phyloP scores from a whole-genome alignment of 2,329 filamentous ascomycete genomes.

The Ascochyta lentis region DNA sequence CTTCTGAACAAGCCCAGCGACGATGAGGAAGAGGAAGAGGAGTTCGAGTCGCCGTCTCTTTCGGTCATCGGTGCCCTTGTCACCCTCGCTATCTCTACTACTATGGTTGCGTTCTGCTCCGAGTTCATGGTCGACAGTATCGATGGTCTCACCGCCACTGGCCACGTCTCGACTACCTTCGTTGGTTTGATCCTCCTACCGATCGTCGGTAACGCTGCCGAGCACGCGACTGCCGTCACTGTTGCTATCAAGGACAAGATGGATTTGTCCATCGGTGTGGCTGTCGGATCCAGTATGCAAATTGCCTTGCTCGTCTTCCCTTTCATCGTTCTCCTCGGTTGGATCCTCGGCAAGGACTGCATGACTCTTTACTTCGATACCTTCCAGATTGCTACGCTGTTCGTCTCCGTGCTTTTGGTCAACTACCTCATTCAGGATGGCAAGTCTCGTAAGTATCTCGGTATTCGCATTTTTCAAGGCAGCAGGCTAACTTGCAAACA shows the following conservation, averaged over 20 bases:
- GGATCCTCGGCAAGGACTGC: constrained; percentile 63
- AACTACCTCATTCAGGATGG: constrained; percentile 70
- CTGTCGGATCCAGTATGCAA: constrained; percentile 70
- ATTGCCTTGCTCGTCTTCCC: constrained; percentile 69
- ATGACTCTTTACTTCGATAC: constrained; percentile 85
- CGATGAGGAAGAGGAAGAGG: constrained; percentile 63
- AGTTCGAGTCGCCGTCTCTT: constrained; percentile 78
- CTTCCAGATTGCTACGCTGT: constrained; percentile 78
- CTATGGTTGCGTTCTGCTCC: constrained; percentile 78
- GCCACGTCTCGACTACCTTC: constrained; percentile 63
- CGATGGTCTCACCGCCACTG: constrained; percentile 58
- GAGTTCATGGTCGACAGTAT: constrained; percentile 70
- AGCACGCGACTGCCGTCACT: constrained; percentile 69
- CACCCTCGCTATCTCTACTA: constrained; percentile 75
- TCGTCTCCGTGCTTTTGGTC: constrained; percentile 62
- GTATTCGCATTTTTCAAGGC: background rate
- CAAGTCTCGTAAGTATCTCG: constrained; percentile 54
- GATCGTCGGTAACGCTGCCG: constrained; percentile 71
- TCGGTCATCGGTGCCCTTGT: constrained; percentile 73
- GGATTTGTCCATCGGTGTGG: constrained; percentile 71
- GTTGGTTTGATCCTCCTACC: constrained; percentile 69
- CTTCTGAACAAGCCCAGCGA: constrained; percentile 47
- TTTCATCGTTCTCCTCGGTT: constrained; percentile 66
- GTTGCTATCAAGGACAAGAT: constrained; percentile 71
- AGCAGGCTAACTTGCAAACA: constrained; percentile 32